Percentiles rank a stretch among this genome's conserved stretches.
Conservation (phyloP, 192 early-diverging fungal species). For the Lunasporangiospora selenospora region DNA sequence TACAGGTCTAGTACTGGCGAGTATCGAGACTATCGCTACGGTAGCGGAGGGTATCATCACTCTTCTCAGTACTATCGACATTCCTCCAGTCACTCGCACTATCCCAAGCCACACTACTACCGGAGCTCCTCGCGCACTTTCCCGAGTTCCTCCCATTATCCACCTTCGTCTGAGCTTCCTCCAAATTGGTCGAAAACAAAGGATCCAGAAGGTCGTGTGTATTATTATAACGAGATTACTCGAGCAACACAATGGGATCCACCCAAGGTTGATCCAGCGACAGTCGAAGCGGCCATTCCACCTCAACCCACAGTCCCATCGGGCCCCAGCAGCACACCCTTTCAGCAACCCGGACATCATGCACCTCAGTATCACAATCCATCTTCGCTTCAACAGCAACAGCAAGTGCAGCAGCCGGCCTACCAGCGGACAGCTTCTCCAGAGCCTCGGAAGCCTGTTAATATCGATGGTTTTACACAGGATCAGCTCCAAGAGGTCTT, state of each 20-base stretch:
- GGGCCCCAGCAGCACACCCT: background rate
- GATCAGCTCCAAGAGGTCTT: slow-evolving; percentile 46
- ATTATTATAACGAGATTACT: slow-evolving; percentile 62
- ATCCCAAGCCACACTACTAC: slow-evolving; percentile 28
- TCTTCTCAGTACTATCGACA: slow-evolving; percentile 31
- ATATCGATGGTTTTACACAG: slow-evolving; percentile 46
- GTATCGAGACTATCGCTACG: slow-evolving; percentile 24
- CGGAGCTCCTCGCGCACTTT: slow-evolving; percentile 11
- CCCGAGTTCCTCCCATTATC: slow-evolving; percentile 2
- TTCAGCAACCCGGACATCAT: background rate
- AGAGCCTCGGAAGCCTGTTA: slow-evolving; percentile 42
- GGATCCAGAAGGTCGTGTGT: slow-evolving; percentile 53
- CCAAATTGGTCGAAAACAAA: slow-evolving; percentile 56
- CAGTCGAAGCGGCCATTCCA: slow-evolving; percentile 1
- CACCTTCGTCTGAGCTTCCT: slow-evolving; percentile 44
- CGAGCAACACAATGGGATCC: slow-evolving; percentile 61
- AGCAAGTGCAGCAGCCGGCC: slow-evolving; percentile 12
- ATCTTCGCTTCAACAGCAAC: background rate
- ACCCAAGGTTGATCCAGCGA: slow-evolving; percentile 43
- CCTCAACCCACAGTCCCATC: slow-evolving; percentile 30
- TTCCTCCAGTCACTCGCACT: slow-evolving; percentile 20
- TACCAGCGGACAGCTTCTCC: slow-evolving; percentile 19
- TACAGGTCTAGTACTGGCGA: slow-evolving; percentile 4
- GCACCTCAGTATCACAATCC: slow-evolving; percentile 12
- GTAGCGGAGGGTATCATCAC: slow-evolving; percentile 14